Percentiles rank a stretch among this genome's conserved stretches.
Conservation (phyloP, 2,329 filamentous ascomycete species). For the Aspergillus aculeatinus region DNA sequence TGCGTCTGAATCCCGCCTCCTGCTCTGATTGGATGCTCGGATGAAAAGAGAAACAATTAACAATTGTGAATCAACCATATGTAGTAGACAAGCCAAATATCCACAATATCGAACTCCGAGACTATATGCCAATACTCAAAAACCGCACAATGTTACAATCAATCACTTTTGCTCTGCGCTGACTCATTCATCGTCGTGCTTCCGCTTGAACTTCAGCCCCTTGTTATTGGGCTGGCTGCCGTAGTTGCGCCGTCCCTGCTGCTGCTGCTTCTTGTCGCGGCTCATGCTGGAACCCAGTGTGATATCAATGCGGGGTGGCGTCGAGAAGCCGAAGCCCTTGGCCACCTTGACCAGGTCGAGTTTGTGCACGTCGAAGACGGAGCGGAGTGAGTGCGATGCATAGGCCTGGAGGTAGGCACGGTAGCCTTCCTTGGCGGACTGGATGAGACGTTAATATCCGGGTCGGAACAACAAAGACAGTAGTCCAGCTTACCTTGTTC, state of each 20-base stretch:
- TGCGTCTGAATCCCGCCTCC: neutral
- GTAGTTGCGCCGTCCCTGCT: constrained; percentile 65
- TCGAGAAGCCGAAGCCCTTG: constrained; percentile 77
- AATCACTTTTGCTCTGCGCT: constrained; percentile 8
- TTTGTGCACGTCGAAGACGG: constrained; percentile 82
- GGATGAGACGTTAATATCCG: constrained; percentile 11
- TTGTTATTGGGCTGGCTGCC: constrained; percentile 70
- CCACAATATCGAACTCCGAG: constrained; percentile 13
- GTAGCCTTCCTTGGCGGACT: constrained; percentile 71
- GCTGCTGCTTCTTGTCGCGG: constrained; percentile 65
- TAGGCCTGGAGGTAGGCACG: constrained; percentile 93
- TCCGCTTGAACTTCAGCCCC: constrained; percentile 56
- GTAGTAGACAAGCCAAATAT: constrained; percentile 9
- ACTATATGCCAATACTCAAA: constrained; percentile 13
- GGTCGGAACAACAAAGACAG: neutral
- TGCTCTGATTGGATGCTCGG: neutral
- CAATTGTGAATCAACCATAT: neutral
- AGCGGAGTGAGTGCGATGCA: constrained; percentile 77
- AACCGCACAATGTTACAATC: constrained; percentile 4
- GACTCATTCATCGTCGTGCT: constrained; percentile 30
- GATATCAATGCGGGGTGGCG: constrained; percentile 77
- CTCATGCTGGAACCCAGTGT: constrained; percentile 74
- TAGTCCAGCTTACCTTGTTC: constrained; percentile 64
- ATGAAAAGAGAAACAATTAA: neutral
- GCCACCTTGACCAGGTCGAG: constrained; percentile 80